Conservation (phyloP, 495 filamentous ascomycete species). For the Pseudotulostoma volvatum region DNA sequence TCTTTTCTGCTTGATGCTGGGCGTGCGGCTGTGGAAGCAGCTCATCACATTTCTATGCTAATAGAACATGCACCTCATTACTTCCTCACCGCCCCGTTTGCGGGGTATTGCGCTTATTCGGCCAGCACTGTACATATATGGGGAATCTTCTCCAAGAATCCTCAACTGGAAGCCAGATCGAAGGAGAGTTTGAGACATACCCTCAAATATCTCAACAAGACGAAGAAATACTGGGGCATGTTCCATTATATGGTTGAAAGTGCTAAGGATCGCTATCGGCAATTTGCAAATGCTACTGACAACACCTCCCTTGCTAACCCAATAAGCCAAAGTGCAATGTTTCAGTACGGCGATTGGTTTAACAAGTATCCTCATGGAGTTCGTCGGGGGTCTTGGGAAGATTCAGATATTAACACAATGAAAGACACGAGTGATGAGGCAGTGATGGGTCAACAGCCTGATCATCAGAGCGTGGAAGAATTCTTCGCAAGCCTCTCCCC, state of each 20-base stretch:
- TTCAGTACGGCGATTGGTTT: conserved; percentile 98
- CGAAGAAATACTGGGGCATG: conserved; percentile 97
- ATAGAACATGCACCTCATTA: conserved; percentile 66
- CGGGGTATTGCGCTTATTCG: conserved; percentile 85
- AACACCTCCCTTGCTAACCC: conserved; percentile 29
- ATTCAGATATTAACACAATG: conserved; percentile 48
- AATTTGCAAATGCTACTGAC: conserved; percentile 61
- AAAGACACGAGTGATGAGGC: conserved; percentile 65
- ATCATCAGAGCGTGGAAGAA: conserved; percentile 85
- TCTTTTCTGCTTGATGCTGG: conserved; percentile 63
- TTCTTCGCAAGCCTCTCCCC: conserved; percentile 78
- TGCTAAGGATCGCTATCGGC: conserved; percentile 74
- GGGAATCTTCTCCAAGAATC: conserved; percentile 75
- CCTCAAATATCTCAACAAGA: conserved; percentile 76
- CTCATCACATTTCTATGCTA: conserved; percentile 72
- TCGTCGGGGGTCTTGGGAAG: conserved; percentile 65
- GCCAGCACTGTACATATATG: conserved; percentile 86
- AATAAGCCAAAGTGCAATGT: conserved; percentile 47
- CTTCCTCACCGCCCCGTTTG: conserved; percentile 75
- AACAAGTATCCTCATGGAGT: conserved; percentile 88
- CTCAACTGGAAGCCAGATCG: conserved; percentile 53
- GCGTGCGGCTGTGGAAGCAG: conserved; percentile 67
- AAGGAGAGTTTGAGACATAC: conserved; percentile 82
- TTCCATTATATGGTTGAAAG: conserved; percentile 93
- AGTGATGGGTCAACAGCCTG: conserved; percentile 67